These are phyloP conservation scores for Lepraria neglecta DNA, from an alignment of 495 filamentous ascomycete species.

Conservation along the genomic window DNA sequence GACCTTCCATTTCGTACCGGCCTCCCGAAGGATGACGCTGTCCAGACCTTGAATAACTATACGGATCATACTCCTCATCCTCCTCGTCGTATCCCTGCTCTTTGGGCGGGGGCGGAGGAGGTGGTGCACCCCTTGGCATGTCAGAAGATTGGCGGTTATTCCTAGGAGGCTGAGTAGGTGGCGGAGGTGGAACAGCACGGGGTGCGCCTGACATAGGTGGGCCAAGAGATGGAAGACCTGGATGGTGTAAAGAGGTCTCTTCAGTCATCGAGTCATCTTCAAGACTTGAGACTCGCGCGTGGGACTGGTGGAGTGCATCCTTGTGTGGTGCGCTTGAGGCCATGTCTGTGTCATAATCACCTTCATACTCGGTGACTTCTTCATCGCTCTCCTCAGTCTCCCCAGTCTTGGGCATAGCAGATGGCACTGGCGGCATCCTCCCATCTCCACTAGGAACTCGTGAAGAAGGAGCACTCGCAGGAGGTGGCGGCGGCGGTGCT, in stretches of 20 bases:
- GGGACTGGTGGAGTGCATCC: constrained; percentile 82
- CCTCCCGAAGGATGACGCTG: constrained; percentile 26
- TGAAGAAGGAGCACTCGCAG: constrained; percentile 45
- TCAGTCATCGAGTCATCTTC: constrained; percentile 49
- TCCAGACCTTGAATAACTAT: constrained; percentile 54
- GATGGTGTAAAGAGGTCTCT: constrained; percentile 45
- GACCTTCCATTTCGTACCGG: constrained; percentile 15
- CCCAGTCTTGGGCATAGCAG: constrained; percentile 36
- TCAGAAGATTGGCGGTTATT: constrained; percentile 53
- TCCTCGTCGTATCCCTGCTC: constrained; percentile 47
- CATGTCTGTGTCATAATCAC: constrained; percentile 97
- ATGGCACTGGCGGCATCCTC: constrained; percentile 30
- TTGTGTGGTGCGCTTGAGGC: constrained; percentile 82
- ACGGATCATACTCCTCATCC: constrained; percentile 70
- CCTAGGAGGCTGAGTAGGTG: constrained; percentile 45
- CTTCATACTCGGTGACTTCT: constrained; percentile 90
- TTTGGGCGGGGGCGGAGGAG: constrained; percentile 54
- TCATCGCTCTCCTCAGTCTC: constrained; percentile 62
- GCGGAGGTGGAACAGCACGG: constrained; percentile 48
- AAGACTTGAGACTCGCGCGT: constrained; percentile 69
- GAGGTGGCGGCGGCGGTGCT: constrained; percentile 75
- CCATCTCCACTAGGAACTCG: constrained; percentile 58
- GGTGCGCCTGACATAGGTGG: constrained; percentile 53
- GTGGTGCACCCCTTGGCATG: constrained; percentile 62
- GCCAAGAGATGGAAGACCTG: constrained; percentile 43